Base-by-base conservation (phyloP, 495 filamentous ascomycete species). In the Amphirosellinia nigrospora region DNA sequence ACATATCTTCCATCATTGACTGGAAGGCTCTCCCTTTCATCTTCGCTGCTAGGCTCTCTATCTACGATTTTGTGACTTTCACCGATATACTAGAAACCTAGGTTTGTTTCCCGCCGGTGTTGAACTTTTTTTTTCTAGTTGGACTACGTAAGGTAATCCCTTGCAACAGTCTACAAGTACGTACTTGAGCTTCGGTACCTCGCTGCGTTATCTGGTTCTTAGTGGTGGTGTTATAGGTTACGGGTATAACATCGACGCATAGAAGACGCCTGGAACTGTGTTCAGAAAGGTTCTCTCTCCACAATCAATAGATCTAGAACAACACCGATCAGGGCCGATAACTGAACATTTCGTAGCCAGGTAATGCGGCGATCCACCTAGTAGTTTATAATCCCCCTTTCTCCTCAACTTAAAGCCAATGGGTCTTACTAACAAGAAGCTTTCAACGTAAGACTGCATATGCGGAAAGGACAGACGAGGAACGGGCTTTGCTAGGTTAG, bases 291-390 rank as follows among this genome's bases (percentile, higher is more conserved):
- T 16, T 23, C 43, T 46, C 50, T 48, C 61, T 64, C 61, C 61
- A 38, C 61, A 64, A 64, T 38, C 30, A 19, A 50, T 19, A 64
- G 61, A 43, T 50, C 61, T 64, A 64, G 61, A 64, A 64, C 43
- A 43, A 23, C 28, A 16, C 13, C 0, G 23, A 15, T 30, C 43
- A 43, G 15, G 19, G 8, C 13, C 0, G 23, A 15, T 30, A 26
- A 53, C 50, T 28, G 50, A 13, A 28, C 50, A 53, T 52, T 52
- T 26, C 26, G 50, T 30, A 53, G 48, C 5, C 23, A 5, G 10
- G 10, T 50, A 26, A 10, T 52, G 48, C 26, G 50, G 26, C 26
- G 50, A 53, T 53, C 50, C 28, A 28, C 26, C 30, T 16, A 11
- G 16, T 53, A 16, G 50, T 53, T 28, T 7, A 30, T 13, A 28